Percentiles rank a stretch among this genome's conserved stretches.
phyloP scores from a whole-genome alignment of 148 eudicot genomes.

The Dysphania ambrosioides region DNA sequence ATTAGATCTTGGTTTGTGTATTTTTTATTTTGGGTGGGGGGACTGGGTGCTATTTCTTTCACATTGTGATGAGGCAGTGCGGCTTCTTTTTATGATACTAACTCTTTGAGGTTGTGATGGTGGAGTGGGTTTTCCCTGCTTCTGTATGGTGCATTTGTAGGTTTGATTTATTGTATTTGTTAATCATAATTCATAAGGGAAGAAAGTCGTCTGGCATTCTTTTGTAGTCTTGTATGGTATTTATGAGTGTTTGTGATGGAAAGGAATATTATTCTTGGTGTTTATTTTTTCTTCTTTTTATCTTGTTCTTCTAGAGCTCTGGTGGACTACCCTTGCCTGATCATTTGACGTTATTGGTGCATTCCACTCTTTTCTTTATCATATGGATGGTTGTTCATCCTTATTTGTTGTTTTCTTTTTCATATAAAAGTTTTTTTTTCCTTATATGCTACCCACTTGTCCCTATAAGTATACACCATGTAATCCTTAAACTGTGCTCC shows the following conservation, averaged over 20 bases:
- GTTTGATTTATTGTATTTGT: not conserved
- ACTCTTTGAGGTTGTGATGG: not conserved
- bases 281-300: no score
- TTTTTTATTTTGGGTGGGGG: not conserved
- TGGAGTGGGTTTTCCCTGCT: not conserved
- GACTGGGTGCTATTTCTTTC: not conserved
- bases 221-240: not conserved
- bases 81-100: not conserved
- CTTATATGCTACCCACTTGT: no score
- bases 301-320: no score
- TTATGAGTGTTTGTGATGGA: not conserved
- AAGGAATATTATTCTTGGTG: no score
- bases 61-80: not conserved
- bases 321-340: no score
- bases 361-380: not conserved
- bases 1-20: not conserved
- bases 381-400: not conserved
- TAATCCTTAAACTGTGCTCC: no score
- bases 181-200: not conserved
- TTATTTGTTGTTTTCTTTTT: not conserved
- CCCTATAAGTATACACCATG: no score
- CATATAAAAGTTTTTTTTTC: no score
- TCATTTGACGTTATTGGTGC: no score
- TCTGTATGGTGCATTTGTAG: not conserved
- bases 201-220: not conserved